Evolutionary conservation across 2,329 filamentous ascomycete species (phyloP).

Genomic region (Nannizziopsis barbatae): DNA sequence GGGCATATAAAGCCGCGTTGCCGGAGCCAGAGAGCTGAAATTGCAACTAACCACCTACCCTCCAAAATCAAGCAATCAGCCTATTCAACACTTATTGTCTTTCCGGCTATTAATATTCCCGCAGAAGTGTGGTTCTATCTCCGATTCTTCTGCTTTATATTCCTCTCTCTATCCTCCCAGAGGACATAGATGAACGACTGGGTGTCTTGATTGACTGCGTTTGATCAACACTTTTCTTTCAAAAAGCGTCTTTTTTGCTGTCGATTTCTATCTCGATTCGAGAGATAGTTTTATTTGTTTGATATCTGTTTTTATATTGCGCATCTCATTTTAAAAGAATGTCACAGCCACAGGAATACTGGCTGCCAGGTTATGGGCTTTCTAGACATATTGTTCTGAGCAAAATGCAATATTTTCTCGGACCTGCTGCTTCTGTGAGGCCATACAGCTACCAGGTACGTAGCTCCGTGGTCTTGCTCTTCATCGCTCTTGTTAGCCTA

Average conservation of each 20-base stretch:
- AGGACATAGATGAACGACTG: neutral
- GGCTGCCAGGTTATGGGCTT: slow-evolving; percentile 40
- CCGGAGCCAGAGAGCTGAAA: no score
- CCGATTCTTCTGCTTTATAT: slow-evolving; percentile 1
- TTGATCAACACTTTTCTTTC: slow-evolving; percentile 10
- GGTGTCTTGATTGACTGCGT: slow-evolving; percentile 8
- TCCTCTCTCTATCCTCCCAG: neutral
- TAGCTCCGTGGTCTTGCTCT: slow-evolving; percentile 3
- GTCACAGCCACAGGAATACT: slow-evolving; percentile 36
- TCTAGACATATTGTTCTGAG: slow-evolving; percentile 40
- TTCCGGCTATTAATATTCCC: neutral
- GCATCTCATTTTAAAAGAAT: slow-evolving; percentile 19
- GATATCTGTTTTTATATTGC: slow-evolving; percentile 9
- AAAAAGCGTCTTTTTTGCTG: neutral
- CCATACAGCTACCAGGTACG: slow-evolving; percentile 40
- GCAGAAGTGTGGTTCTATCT: neutral
- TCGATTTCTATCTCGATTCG: slow-evolving; percentile 2
- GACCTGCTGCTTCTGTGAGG: slow-evolving; percentile 37
- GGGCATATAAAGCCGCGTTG: no score
- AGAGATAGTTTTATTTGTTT: slow-evolving; percentile 10
- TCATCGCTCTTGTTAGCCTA: neutral
- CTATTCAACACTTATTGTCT: no score
- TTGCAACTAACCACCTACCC: no score
- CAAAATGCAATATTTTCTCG: slow-evolving; percentile 40
- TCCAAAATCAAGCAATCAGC: no score